Percentiles rank a stretch among this genome's conserved stretches.
Conservation (phyloP, 805 yeast species). For the Myxozyma sirexii region DNA sequence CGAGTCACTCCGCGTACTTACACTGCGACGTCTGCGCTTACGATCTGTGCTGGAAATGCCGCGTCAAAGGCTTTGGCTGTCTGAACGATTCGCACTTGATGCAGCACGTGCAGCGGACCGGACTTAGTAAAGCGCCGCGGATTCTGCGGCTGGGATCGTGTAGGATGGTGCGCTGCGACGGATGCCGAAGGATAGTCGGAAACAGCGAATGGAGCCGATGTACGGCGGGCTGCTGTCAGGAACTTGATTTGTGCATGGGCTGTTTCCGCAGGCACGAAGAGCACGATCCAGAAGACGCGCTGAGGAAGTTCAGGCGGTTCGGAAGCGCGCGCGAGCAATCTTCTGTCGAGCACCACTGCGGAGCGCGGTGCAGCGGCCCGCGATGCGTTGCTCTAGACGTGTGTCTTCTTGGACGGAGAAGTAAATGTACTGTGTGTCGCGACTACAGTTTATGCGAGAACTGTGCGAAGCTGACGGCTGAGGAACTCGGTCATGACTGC, state of each 20-base stretch:
- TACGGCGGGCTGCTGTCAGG: neutral
- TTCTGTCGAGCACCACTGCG: constrained; percentile 1
- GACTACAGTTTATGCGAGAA: constrained; percentile 5
- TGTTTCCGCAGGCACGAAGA: neutral
- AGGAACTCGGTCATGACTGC: neutral
- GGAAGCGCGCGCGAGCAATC: neutral
- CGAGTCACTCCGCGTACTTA: neutral
- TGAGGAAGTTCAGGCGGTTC: neutral
- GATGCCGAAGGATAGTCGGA: neutral
- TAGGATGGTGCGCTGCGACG: neutral
- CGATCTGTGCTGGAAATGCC: neutral
- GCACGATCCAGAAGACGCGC: neutral
- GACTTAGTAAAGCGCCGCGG: neutral
- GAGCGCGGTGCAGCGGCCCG: constrained; percentile 1
- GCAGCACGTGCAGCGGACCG: neutral
- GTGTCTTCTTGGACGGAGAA: neutral
- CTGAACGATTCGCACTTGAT: neutral
- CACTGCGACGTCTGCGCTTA: neutral
- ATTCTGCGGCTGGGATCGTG: neutral
- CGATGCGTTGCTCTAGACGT: neutral
- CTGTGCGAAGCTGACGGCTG: neutral
- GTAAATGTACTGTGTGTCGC: neutral
- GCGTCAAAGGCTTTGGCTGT: neutral
- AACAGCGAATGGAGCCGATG: neutral
- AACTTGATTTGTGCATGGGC: neutral